A percentile compares a stretch with the other conserved stretches of the same genome.
Evolutionary conservation across 768 basidiomycete species (phyloP).

Genomic region (Pisolithus marmoratus): DNA sequence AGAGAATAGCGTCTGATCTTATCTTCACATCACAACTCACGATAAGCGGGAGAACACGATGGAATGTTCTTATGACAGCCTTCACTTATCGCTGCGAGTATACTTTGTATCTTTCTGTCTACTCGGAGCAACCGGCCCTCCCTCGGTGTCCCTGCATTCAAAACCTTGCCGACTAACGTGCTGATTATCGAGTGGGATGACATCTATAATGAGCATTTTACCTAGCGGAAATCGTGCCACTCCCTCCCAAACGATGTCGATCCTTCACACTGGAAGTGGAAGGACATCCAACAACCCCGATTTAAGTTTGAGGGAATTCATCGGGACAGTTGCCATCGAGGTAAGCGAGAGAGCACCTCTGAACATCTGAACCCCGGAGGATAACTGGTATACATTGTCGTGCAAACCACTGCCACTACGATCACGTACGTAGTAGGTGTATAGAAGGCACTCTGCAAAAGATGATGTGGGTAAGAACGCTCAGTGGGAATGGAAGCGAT

Average conservation of each 20-base stretch:
- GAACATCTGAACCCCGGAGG: too few relatives aligned
- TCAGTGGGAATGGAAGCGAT: not conserved
- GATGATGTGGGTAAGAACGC: too few relatives aligned
- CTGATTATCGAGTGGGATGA: too few relatives aligned
- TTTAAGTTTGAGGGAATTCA: conserved; percentile 40
- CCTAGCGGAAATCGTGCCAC: conserved; percentile 31
- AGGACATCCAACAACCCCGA: conserved; percentile 38
- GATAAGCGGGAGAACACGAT: not conserved
- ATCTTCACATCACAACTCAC: conserved; percentile 5
- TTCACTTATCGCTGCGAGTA: conserved; percentile 1
- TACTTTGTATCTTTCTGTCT: conserved; percentile 2
- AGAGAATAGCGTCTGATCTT: not conserved
- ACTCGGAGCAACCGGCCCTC: not conserved
- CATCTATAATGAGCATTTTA: too few relatives aligned
- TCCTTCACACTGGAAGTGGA: conserved; percentile 55
- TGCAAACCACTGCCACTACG: too few relatives aligned
- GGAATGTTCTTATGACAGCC: not conserved
- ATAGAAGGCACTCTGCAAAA: too few relatives aligned
- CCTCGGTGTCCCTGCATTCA: too few relatives aligned
- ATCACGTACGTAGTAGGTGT: too few relatives aligned
- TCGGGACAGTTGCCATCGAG: conserved; percentile 43
- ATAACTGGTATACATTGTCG: too few relatives aligned
- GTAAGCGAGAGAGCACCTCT: conserved; percentile 27
- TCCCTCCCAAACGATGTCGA: conserved; percentile 36
- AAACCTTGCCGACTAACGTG: conserved; percentile 24